A percentile compares a stretch with the other conserved stretches of the same genome.
These are phyloP conservation scores for Fraxinus greggii DNA, from an alignment of 305 asterid species.

Conservation along the genomic window DNA sequence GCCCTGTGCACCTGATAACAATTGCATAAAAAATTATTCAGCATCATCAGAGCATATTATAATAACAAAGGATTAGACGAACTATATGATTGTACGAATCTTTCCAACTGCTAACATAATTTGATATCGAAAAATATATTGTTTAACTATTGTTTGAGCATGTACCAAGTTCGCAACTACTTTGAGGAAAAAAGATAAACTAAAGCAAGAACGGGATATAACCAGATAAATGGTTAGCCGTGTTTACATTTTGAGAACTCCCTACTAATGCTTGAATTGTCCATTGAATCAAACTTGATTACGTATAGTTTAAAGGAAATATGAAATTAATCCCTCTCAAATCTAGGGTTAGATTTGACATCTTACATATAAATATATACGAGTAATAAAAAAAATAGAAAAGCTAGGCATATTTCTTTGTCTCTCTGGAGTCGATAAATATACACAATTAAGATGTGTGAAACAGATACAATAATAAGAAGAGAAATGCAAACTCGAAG, in stretches of 20 bases:
- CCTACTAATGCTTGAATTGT: not conserved
- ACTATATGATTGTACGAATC: not conserved
- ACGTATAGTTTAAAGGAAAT: not conserved
- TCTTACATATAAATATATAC: not conserved
- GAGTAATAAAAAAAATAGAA: too few relatives aligned
- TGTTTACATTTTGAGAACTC: not conserved
- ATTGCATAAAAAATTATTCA: constrained; percentile 33
- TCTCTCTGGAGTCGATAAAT: not conserved
- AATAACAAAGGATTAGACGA: not conserved
- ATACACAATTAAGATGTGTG: not conserved
- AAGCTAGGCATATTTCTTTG: not conserved
- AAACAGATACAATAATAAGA: not conserved
- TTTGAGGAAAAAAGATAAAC: not conserved
- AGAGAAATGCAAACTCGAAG: constrained; percentile 9
- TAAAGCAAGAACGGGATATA: not conserved
- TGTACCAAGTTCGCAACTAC: not conserved
- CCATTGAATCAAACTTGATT: not conserved
- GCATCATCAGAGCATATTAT: constrained; percentile 11
- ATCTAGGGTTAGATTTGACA: not conserved
- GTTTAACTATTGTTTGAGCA: not conserved
- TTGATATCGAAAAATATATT: too few relatives aligned
- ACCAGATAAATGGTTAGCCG: not conserved
- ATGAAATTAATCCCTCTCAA: not conserved
- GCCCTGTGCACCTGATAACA: constrained; percentile 81
- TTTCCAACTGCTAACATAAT: not conserved